phyloP scores from a whole-genome alignment of 2,329 filamentous ascomycete genomes.

The Sporothrix phasma region DNA sequence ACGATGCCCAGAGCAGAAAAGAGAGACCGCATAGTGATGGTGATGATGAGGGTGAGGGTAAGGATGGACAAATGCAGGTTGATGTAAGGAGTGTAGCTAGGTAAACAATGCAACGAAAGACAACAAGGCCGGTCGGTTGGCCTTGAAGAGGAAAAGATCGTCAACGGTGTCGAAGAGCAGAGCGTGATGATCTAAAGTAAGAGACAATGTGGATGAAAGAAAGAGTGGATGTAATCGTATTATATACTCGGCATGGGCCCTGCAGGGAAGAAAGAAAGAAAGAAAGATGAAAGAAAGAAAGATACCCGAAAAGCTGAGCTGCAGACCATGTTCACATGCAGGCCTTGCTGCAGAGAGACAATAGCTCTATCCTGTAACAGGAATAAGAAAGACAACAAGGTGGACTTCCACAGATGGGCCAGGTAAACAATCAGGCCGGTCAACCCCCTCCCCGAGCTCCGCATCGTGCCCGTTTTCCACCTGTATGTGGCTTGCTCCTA shows the following conservation, averaged over 20 bases:
- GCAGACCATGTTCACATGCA: background rate
- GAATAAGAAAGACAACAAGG: background rate
- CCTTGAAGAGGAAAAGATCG: background rate
- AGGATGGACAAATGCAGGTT: background rate
- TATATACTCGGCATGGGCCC: slow-evolving; percentile 9
- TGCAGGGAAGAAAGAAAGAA: too few species aligned
- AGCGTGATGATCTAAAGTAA: background rate
- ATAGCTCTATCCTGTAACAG: background rate
- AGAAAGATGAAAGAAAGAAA: too few species aligned
- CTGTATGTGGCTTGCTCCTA: background rate
- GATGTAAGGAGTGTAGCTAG: background rate
- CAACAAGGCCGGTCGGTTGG: background rate
- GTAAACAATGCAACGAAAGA: background rate
- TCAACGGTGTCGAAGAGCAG: background rate
- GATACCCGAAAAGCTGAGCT: background rate
- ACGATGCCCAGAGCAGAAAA: slow-evolving; percentile 12
- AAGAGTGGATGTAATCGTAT: background rate
- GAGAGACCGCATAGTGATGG: slow-evolving; percentile 6
- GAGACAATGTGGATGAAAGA: background rate
- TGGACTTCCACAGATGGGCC: background rate
- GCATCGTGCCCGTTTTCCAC: background rate
- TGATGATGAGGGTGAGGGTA: background rate
- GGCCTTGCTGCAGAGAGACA: background rate
- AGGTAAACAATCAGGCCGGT: background rate
- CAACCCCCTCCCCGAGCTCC: background rate